Evolutionary conservation across 2,329 filamentous ascomycete genomes (phyloP).

Genomic region (Volutella citrinella): DNA sequence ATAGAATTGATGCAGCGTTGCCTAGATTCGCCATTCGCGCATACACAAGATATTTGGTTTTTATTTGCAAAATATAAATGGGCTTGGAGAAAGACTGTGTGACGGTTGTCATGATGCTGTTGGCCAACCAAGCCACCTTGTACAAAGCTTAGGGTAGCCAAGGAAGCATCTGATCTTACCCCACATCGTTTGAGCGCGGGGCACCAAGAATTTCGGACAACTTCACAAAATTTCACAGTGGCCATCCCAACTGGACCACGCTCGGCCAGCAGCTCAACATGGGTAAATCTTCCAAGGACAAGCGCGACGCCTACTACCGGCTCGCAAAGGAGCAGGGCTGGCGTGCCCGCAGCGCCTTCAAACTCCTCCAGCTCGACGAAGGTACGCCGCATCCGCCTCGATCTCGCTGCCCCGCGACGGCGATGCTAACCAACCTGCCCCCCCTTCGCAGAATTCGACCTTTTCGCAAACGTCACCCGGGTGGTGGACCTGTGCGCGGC

Average conservation of each 20-base stretch:
- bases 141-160: too few relatives aligned
- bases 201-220: slow-evolving; percentile 23
- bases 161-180: too few relatives aligned
- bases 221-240: slow-evolving; percentile 5
- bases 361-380: slow-evolving; percentile 91
- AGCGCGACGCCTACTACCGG: slow-evolving; percentile 95
- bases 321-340: slow-evolving; percentile 98
- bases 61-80: too few relatives aligned
- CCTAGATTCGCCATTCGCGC: too few relatives aligned
- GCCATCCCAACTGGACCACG: slow-evolving; percentile 6
- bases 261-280: slow-evolving; percentile 43
- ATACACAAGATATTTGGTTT: too few relatives aligned
- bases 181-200: slow-evolving; percentile 22
- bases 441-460: slow-evolving; percentile 71
- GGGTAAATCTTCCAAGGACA: slow-evolving; percentile 98
- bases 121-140: too few relatives aligned
- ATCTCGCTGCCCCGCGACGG: slow-evolving; percentile 1
- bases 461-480: slow-evolving; percentile 84
- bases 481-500: slow-evolving; percentile 96
- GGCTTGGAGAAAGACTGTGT: too few relatives aligned
- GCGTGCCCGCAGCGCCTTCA: slow-evolving; percentile 94
- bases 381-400: slow-evolving; percentile 36
- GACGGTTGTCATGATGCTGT: too few relatives aligned
- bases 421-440: too few relatives aligned
- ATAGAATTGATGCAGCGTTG: too few relatives aligned